These are phyloP conservation scores for Alisma plantagoaquatica DNA, from an alignment of 106 monocot species.

Conservation along the genomic window DNA sequence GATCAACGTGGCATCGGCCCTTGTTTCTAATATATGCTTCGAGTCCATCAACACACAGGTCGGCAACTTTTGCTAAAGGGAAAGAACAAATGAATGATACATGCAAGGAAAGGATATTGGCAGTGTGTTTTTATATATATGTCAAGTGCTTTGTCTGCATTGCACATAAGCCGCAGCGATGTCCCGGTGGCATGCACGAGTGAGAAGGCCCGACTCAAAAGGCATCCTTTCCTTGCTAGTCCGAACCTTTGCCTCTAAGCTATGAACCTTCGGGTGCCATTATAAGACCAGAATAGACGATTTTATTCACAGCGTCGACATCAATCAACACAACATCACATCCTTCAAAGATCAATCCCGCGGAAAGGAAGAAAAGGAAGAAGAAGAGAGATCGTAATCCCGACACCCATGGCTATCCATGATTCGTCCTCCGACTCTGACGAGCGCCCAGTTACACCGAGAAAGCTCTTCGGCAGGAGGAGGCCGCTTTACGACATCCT, in stretches of 20 bases:
- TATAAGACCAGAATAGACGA: neutral
- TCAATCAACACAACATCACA: neutral
- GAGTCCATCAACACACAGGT: too few species aligned
- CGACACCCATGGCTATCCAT: conserved; percentile 1
- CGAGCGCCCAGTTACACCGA: neutral
- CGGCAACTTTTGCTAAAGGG: too few species aligned
- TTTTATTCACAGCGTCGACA: too few species aligned
- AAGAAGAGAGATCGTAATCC: too few species aligned
- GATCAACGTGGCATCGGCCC: too few species aligned
- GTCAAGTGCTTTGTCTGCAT: too few species aligned
- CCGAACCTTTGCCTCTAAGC: conserved; percentile 3
- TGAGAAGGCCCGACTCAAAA: conserved; percentile 2
- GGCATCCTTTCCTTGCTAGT: conserved; percentile 7
- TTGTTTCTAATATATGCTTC: too few species aligned
- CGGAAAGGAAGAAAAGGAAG: neutral
- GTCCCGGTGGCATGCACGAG: too few species aligned
- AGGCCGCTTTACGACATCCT: conserved; percentile 30
- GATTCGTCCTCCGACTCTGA: conserved; percentile 11
- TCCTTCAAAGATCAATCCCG: neutral
- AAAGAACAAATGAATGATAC: too few species aligned
- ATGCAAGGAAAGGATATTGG: too few species aligned
- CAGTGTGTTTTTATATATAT: too few species aligned
- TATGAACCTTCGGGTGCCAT: neutral
- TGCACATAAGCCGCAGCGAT: too few species aligned
- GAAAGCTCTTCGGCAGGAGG: conserved; percentile 24